Base-by-base conservation (phyloP, 345 rosid genomes). In the Kernera saxatilis region DNA sequence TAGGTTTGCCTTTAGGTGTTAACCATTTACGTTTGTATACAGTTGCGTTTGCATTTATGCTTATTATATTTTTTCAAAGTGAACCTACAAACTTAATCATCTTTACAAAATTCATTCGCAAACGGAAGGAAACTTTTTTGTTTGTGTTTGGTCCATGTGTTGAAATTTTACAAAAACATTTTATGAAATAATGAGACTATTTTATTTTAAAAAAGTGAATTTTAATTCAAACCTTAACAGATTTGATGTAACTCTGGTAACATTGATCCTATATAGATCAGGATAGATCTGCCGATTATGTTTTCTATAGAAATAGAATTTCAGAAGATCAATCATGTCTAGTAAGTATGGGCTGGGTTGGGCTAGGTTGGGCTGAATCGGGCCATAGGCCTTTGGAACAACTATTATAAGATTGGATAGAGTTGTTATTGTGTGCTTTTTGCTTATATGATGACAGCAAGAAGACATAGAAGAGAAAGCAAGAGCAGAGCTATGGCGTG, bases 401-500 rank as follows among this genome's bases (percentile, higher is more conserved):
- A 25, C 41, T 43, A n/a, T 22, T 21, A 2, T 14, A 55, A 21
- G 12, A 43, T 32, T 19, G 41, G 30, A 23, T 33, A 45, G 32
- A 6, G 4, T 25, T 64, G 41, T 49, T 57, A 25, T 43, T 29
- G 27, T 30, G 32, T 30, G 29, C n/a, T 52, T 27, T 53, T 2
- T 12, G 27, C 4, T 63, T 56, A 40, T 50, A 18, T 71, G 53
- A n/a, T 78, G 79, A n/a, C 87, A 89, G 96, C 97, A 91, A 89
- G 97, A 86, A 61, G 92, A 91, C 59, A 87, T 86, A 14, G 97
- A 93, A 71, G 96, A 91, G 77, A 64, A 80, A n/a, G 89, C 96
- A 19, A 85, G 98, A 74, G 96, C 92, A 51, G 96, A 83, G 85
- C 57, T 93, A 19, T 88, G 96, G 91, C 91, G 94, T 0, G 98